Base-by-base conservation (phyloP, 2,329 filamentous ascomycete genomes). In the Hymenoscyphus repandus region DNA sequence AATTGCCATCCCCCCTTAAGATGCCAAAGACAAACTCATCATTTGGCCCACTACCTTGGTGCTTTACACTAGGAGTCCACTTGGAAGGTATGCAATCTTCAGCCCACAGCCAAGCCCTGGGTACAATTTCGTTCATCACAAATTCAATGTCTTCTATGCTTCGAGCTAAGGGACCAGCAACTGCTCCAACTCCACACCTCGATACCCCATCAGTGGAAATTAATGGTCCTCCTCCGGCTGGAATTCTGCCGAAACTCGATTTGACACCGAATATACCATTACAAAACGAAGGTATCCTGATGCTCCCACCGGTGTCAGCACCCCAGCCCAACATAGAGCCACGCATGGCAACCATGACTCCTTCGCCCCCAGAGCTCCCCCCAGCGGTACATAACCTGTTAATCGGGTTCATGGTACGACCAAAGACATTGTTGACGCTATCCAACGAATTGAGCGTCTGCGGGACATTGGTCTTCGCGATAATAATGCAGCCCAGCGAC, bases 401-500 rank as follows among this genome's bases (percentile, higher is more conserved):
- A 67, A 93, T 86, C 0, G 90, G 90, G 64, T 95, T 96, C 10
- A 77, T 81, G 56, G 78, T 83, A 27, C 82, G 79, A 5, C 90
- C 90, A 87, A 90, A 96, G 17, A 96, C 72, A 45, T 77, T 76
- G 59, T 81, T 81, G 49, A 53, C 46, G 6, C 56, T 55, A 18
- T 59, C 58, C 12, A 36, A 45, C 18, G 58, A 51, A 53, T 55
- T 20, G 20, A 1, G 3, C 0, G 90, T 93, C 53, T 91, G 86
- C 10, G 90, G 90, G 2, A 93, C 68, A 53, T 91, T 92, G 0
- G 90, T 96, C 74, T 96, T 96, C 58, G 90, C 88, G 64, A 93
- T 95, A 0, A 90, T 90, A 2, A 96, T 78, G 0, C 90, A 90
- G 30, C 90, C 87, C 2, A 88, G 86, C 62, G 90, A 85, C 63